These are phyloP conservation scores for Chlamydomonas sphaeroides DNA, from an alignment of 139 green algal species.

Conservation along the genomic window DNA sequence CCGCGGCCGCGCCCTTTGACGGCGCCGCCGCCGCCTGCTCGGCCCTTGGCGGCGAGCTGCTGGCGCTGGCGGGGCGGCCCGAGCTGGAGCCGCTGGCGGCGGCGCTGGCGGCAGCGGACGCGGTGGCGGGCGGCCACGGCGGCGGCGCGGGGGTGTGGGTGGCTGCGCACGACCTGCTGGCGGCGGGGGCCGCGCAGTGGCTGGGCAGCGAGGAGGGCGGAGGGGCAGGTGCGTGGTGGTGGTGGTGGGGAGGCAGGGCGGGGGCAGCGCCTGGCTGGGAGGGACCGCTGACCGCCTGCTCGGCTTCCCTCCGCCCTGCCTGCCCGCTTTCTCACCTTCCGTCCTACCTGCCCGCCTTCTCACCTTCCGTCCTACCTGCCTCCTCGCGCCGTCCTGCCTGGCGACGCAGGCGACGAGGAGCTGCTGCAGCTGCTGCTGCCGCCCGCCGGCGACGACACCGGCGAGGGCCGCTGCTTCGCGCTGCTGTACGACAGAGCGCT, in stretches of 20 bases:
- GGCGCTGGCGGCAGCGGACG: not conserved
- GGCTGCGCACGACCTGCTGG: conserved; percentile 5
- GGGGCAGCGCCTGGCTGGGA: too few species aligned
- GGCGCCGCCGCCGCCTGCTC: not conserved
- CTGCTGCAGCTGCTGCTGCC: not conserved
- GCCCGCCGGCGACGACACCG: too few species aligned
- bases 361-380: not conserved
- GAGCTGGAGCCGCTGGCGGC: not conserved
- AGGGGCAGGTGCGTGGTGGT: not conserved
- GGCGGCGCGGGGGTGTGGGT: not conserved
- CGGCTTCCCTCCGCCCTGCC: too few species aligned
- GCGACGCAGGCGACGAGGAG: not conserved
- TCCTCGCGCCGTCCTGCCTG: not conserved
- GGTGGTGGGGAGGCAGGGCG: too few species aligned
- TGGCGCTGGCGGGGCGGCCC: not conserved
- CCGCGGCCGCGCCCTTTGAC: not conserved
- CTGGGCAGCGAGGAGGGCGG: conserved; percentile 17
- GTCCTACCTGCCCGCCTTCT: too few species aligned
- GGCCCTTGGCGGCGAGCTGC: conserved; percentile 13
- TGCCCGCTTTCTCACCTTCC: not conserved
- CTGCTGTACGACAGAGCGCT: too few species aligned
- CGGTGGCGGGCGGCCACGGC: too few species aligned
- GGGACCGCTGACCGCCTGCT: too few species aligned
- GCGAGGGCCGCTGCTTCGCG: too few species aligned
- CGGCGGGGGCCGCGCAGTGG: not conserved